These are phyloP conservation scores for Basipetospora chlamydospora DNA, from an alignment of 2,329 filamentous ascomycete genomes.

Conservation along the genomic window DNA sequence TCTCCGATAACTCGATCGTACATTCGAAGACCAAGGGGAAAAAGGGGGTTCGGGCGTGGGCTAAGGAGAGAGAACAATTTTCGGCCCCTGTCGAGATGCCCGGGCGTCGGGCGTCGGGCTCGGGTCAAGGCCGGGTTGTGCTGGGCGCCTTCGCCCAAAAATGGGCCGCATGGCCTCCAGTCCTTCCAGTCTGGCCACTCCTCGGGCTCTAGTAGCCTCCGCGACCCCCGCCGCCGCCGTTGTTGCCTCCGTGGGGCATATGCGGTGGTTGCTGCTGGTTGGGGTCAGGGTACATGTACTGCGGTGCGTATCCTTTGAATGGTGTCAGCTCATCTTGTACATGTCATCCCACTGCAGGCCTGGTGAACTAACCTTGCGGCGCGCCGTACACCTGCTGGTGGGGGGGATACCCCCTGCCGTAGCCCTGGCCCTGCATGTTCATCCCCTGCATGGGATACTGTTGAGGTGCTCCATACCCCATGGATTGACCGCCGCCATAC, in stretches of 20 bases:
- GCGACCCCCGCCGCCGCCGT: slow-evolving; percentile 16
- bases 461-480: slow-evolving; percentile 20
- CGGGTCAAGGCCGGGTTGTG: too few relatives aligned
- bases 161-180: too few relatives aligned
- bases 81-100: too few relatives aligned
- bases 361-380: slow-evolving; percentile 24
- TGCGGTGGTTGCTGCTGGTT: slow-evolving; percentile 21
- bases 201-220: slow-evolving; percentile 25
- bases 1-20: slow-evolving; percentile 12
- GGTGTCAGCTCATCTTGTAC: not conserved
- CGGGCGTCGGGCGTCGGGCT: too few relatives aligned
- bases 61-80: too few relatives aligned
- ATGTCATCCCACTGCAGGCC: too few relatives aligned
- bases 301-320: slow-evolving; percentile 4
- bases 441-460: slow-evolving; percentile 19
- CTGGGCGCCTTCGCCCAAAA: too few relatives aligned
- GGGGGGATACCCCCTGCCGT: slow-evolving; percentile 23
- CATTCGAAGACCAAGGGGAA: slow-evolving; percentile 8
- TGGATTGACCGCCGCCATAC: slow-evolving; percentile 27
- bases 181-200: too few relatives aligned
- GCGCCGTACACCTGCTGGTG: slow-evolving; percentile 20
- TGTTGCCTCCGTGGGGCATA: slow-evolving; percentile 21
- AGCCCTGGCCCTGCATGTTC: slow-evolving; percentile 22
- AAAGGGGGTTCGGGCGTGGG: too few relatives aligned
- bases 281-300: slow-evolving; percentile 8